phyloP scores from a whole-genome alignment of 2,329 filamentous ascomycete genomes.

The Penicillium griseofulvum region DNA sequence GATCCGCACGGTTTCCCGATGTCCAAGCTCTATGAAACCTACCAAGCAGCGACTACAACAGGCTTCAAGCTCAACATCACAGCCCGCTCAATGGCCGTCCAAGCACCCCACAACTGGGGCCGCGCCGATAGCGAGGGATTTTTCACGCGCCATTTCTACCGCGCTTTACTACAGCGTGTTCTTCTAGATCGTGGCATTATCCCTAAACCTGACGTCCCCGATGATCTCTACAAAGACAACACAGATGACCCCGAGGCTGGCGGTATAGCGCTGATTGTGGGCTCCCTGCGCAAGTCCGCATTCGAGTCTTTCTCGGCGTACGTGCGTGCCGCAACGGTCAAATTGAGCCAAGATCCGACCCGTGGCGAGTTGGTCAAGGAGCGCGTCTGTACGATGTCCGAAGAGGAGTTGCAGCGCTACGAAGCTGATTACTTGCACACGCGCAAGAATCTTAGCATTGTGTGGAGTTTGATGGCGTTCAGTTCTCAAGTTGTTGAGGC shows the following conservation, averaged over 20 bases:
- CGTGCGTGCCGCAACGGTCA: conserved; percentile 74
- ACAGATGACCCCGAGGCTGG: conserved; percentile 26
- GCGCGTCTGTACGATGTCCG: conserved; percentile 66
- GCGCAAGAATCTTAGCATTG: conserved; percentile 77
- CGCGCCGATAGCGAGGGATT: conserved; percentile 76
- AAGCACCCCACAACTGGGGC: conserved; percentile 92
- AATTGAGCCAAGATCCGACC: conserved; percentile 63
- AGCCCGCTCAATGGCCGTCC: conserved; percentile 95
- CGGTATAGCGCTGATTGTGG: conserved; percentile 76
- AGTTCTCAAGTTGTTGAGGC: conserved; percentile 87
- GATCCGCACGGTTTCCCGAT: conserved; percentile 95
- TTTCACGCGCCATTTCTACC: conserved; percentile 90
- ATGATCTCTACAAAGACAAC: conserved; percentile 28
- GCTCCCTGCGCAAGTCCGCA: conserved; percentile 74
- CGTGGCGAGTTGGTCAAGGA: conserved; percentile 61
- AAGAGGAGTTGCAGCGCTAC: conserved; percentile 73
- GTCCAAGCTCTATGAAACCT: conserved; percentile 65
- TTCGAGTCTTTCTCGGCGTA: conserved; percentile 75
- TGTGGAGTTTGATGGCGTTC: conserved; percentile 96
- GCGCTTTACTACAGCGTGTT: conserved; percentile 85
- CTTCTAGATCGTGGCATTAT: conserved; percentile 83
- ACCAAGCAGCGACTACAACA: conserved; percentile 52
- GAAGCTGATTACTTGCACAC: conserved; percentile 61
- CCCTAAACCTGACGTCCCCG: conserved; percentile 48
- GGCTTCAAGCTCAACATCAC: conserved; percentile 91